These are phyloP conservation scores for Nicotiana obtusifolia DNA, from an alignment of 257 asterid species.

Conservation along the genomic window DNA sequence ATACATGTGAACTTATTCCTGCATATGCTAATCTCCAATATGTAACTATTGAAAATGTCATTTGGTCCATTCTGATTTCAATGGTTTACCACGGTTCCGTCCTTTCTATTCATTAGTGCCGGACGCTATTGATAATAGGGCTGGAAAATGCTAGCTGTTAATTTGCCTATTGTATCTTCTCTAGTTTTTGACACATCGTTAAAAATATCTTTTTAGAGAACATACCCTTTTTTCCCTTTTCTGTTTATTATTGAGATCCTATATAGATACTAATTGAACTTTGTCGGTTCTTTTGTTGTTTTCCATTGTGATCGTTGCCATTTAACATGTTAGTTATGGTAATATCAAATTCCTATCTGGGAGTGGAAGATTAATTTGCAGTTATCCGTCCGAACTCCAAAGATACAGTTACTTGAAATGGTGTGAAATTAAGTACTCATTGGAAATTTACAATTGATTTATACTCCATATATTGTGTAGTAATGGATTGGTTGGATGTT, in stretches of 20 bases:
- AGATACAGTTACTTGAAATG: not conserved
- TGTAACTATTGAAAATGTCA: not conserved
- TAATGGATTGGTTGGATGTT: not conserved
- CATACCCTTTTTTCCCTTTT: not conserved
- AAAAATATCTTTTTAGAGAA: not conserved
- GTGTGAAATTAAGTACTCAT: not conserved
- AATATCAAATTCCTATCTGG: not conserved
- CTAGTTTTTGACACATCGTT: not conserved
- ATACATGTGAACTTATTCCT: not conserved
- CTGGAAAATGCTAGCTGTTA: too few relatives aligned
- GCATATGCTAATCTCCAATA: not conserved
- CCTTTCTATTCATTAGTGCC: too few relatives aligned
- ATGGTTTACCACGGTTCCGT: too few relatives aligned
- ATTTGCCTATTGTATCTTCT: not conserved
- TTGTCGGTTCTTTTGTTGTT: not conserved
- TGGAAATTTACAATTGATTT: not conserved
- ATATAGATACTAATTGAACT: not conserved
- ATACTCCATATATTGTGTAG: not conserved
- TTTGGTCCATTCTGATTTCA: too few relatives aligned
- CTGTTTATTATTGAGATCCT: not conserved
- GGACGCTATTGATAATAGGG: too few relatives aligned
- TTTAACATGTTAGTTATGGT: not conserved
- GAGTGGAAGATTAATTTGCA: not conserved
- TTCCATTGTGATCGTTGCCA: not conserved
- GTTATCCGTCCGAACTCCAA: not conserved